Base-by-base conservation (phyloP, 306 rosid genomes). In the Cicer yamashitae region DNA sequence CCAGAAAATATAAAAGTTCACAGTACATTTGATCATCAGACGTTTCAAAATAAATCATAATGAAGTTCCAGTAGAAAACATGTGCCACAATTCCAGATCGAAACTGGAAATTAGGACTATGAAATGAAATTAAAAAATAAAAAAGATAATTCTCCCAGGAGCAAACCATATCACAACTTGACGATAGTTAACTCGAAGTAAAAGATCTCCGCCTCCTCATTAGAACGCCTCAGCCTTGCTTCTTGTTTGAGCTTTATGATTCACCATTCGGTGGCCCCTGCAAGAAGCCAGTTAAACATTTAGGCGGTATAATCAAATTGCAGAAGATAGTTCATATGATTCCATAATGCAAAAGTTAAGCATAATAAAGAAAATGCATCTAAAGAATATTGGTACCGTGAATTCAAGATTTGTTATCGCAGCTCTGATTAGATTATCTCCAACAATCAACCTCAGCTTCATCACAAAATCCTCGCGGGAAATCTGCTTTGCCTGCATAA, bases 381-480 rank as follows among this genome's bases (percentile, higher is more conserved):
- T 62, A 37, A 2, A 20, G 15, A 67, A 2, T 17, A 6, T 41
- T 0, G 8, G 53, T 82, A 91, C 98, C 97, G 85, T 77, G 81
- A 70, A 56, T 14, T 83, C 89, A 81, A 88, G 93, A 76, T 57
- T 79, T 1, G 83, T 67, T 76, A 94, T 81, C 13, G 93, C 82
- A 67, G 87, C 59, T 87, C 89, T 85, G 89, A 94, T 66, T 45
- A 94, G 76, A 70, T 69, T 17, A 79, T 94, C 97, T 81, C 98
- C 98, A 78, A 87, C 96, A 54, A 78, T 81, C 69, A 81, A 72
- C 81, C 96, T 90, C 90, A 94, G 70, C 84, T 76, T 83, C 82
- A 73, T 85, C 64, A 94, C 80, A 67, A 94, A 94, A 76, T 82
- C 90, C 38, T 86, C 89, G 64, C 96, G 97, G 10, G 76, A 62